A percentile compares a stretch with the other conserved stretches of the same genome.
Evolutionary conservation across 2,329 filamentous ascomycete species (phyloP).

Genomic region (Herpotrichia juniperi): DNA sequence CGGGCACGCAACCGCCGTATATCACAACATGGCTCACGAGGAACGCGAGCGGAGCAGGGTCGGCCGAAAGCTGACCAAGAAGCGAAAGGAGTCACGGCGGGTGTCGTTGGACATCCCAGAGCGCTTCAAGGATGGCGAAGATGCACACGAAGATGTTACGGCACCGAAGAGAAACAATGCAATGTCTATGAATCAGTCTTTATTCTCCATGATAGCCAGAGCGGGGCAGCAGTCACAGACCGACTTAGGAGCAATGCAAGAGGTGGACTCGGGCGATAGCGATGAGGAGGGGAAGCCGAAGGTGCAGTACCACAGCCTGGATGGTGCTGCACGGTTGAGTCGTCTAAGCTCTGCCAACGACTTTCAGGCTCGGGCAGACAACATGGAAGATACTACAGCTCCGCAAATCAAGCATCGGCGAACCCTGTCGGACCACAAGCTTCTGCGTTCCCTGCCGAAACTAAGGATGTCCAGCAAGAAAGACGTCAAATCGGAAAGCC

Average conservation of each 20-base stretch:
- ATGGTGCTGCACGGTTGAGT: conserved; percentile 42
- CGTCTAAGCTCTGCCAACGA: conserved; percentile 42
- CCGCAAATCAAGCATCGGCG: conserved; percentile 57
- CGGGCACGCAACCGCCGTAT: conserved; percentile 13
- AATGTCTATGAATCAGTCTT: conserved; percentile 87
- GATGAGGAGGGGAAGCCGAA: conserved; percentile 54
- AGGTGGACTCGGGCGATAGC: conserved; percentile 75
- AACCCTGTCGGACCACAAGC: conserved; percentile 68
- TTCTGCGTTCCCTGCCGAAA: conserved; percentile 69
- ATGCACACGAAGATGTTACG: conserved; percentile 66
- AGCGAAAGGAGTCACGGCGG: conserved; percentile 34
- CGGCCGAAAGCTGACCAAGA: conserved; percentile 42
- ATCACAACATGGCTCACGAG: conserved; percentile 40
- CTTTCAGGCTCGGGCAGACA: conserved; percentile 24
- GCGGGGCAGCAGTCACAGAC: conserved; percentile 81
- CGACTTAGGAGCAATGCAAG: conserved; percentile 83
- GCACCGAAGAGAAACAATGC: conserved; percentile 57
- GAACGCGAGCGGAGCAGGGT: conserved; percentile 31
- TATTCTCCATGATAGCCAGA: conserved; percentile 90
- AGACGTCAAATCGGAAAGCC: conserved; percentile 30
- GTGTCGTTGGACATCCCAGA: conserved; percentile 62
- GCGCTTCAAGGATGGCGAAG: conserved; percentile 63
- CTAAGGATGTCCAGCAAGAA: conserved; percentile 50
- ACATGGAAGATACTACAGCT: conserved; percentile 20
- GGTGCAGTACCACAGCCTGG: conserved; percentile 33